Conservation (phyloP, 179 eudicot genomes). For the Silene vulgaris region DNA sequence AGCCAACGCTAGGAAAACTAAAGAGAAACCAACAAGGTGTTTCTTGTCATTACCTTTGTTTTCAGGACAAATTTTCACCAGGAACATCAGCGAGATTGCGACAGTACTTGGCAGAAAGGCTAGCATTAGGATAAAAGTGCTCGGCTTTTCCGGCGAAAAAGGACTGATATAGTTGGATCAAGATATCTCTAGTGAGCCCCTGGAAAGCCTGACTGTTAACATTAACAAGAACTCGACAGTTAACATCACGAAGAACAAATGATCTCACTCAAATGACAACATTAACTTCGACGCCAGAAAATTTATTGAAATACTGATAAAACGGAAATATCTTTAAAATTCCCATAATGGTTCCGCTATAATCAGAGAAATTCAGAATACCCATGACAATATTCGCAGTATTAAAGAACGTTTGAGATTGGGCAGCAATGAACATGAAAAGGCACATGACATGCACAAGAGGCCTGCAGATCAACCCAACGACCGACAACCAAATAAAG, state of each 20-base stretch:
- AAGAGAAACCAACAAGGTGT: conserved; percentile 53
- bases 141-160: conserved; percentile 48
- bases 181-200: conserved; percentile 76
- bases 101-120: conserved; percentile 51
- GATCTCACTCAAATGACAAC: too few relatives aligned
- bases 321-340: conserved; percentile 11
- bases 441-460: conserved; percentile 48
- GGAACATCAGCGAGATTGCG: conserved; percentile 52
- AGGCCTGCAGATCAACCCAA: conserved; percentile 43
- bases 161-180: conserved; percentile 62
- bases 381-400: conserved; percentile 47
- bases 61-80: conserved; percentile 41
- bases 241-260: too few relatives aligned
- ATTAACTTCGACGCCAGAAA: too few relatives aligned
- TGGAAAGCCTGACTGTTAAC: conserved; percentile 29
- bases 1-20: conserved; percentile 41
- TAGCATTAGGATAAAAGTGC: conserved; percentile 57
- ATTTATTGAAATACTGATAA: too few relatives aligned
- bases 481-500: conserved; percentile 63
- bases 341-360: conserved; percentile 27
- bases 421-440: conserved; percentile 67
- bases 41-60: conserved; percentile 39
- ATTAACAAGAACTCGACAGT: too few relatives aligned
- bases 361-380: conserved; percentile 32
- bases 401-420: conserved; percentile 46